Percentiles rank a stretch among this genome's conserved stretches.
phyloP scores from a whole-genome alignment of 2,329 filamentous ascomycete species.

The Claviceps purpurea region DNA sequence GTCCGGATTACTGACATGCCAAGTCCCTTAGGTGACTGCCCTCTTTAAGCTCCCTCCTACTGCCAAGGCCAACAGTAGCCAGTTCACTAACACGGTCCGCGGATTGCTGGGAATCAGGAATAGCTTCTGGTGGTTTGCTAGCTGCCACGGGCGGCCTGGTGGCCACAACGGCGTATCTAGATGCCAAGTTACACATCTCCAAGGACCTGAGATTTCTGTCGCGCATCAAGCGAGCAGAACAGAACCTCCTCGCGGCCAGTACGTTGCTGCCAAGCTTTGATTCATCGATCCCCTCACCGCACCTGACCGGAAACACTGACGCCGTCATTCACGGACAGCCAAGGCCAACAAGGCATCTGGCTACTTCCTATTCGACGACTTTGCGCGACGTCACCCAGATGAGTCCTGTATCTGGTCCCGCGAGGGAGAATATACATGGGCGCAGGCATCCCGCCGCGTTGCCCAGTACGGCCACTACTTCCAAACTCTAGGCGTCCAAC shows the following conservation, averaged over 20 bases:
- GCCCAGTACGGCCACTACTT: slow-evolving; percentile 7
- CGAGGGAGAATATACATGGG: slow-evolving; percentile 5
- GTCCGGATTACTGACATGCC: no score
- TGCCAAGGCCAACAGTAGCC: not conserved
- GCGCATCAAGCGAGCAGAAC: not conserved
- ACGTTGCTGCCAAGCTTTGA: not conserved
- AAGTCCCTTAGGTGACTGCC: not conserved
- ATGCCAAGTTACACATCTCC: slow-evolving; percentile 4
- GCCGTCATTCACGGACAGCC: not conserved
- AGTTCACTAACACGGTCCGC: not conserved
- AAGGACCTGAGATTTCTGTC: slow-evolving; percentile 2
- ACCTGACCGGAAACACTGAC: not conserved
- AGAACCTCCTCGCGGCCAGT: slow-evolving; percentile 2
- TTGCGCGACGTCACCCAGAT: not conserved
- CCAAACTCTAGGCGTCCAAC: slow-evolving; percentile 1
- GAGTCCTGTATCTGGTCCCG: slow-evolving; percentile 6
- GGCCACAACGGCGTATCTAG: slow-evolving; percentile 4
- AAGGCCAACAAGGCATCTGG: slow-evolving; percentile 4
- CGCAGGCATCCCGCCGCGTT: slow-evolving; percentile 3
- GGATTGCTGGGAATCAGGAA: not conserved
- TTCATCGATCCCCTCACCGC: not conserved
- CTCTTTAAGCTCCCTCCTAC: not conserved
- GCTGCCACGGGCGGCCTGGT: slow-evolving; percentile 1
- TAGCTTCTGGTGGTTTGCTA: not conserved
- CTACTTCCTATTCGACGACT: slow-evolving; percentile 2